Conservation (phyloP, 108 stramenopile genomes). For the Cyclotella distinguenda region DNA sequence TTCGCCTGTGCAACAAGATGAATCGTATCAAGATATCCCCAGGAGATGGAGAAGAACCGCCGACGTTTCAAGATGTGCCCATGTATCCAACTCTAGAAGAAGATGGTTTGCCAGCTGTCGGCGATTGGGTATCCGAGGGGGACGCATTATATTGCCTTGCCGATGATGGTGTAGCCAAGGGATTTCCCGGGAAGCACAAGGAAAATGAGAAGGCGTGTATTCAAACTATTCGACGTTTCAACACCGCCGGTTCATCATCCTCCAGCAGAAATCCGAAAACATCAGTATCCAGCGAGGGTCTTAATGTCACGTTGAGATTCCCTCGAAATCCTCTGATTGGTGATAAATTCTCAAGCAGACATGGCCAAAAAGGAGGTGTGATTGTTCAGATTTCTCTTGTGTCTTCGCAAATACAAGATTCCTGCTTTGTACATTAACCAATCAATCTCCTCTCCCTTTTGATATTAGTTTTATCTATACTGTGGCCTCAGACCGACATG, state of each 20-base stretch:
- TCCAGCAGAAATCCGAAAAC: slow-evolving; percentile 40
- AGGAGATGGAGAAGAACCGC: slow-evolving; percentile 38
- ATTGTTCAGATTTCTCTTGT: background rate
- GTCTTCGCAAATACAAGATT: background rate
- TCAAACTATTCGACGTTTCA: slow-evolving; percentile 72
- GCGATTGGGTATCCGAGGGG: slow-evolving; percentile 80
- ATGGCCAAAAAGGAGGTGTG: slow-evolving; percentile 95
- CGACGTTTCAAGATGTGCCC: slow-evolving; percentile 44
- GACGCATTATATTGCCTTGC: slow-evolving; percentile 92
- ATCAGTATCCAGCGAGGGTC: slow-evolving; percentile 36
- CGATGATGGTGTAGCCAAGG: slow-evolving; percentile 71
- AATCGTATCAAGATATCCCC: slow-evolving; percentile 38
- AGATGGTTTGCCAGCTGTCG: slow-evolving; percentile 94
- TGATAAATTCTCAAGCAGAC: slow-evolving; percentile 98
- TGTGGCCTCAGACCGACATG: slow-evolving; percentile 99
- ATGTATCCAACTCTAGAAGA: slow-evolving; percentile 71
- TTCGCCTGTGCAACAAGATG: slow-evolving; percentile 35
- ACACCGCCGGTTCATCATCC: slow-evolving; percentile 24
- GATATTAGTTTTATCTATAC: slow-evolving; percentile 81
- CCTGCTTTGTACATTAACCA: background rate
- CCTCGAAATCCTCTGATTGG: slow-evolving; percentile 97
- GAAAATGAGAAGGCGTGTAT: slow-evolving; percentile 90
- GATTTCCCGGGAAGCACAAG: slow-evolving; percentile 83
- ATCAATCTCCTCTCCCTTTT: background rate
- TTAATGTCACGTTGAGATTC: slow-evolving; percentile 91